Conservation (phyloP, 2,329 filamentous ascomycete species). For the Chaetomiaceae sp. region DNA sequence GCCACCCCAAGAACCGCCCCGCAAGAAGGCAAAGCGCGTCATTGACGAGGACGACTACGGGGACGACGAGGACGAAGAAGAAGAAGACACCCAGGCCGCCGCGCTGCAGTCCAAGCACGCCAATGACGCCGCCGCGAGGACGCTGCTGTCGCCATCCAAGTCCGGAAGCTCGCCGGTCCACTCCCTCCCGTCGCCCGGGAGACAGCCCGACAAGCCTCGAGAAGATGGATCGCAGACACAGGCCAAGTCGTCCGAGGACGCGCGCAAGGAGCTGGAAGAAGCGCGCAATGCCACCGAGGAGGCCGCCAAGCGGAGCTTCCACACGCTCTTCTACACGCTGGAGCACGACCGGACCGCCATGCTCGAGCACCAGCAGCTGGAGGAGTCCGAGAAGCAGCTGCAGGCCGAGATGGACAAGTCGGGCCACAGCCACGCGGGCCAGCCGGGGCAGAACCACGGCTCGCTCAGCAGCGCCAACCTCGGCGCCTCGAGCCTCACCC, state of each 20-base stretch:
- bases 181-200: conserved; percentile 58
- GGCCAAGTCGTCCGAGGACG: conserved; percentile 74
- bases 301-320: conserved; percentile 82
- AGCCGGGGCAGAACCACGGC: conserved; percentile 66
- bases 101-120: conserved; percentile 48
- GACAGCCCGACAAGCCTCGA: conserved; percentile 50
- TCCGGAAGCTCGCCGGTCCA: conserved; percentile 64
- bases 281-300: conserved; percentile 88
- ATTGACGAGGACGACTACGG: conserved; percentile 85
- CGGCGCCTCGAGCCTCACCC: conserved; percentile 88
- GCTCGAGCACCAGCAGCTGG: conserved; percentile 94
- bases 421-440: conserved; percentile 46
- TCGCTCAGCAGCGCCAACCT: conserved; percentile 91
- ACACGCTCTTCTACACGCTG: conserved; percentile 89
- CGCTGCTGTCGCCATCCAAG: conserved; percentile 64
- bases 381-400: conserved; percentile 93
- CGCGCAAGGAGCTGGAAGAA: conserved; percentile 88
- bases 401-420: conserved; percentile 88
- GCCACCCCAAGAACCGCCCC: conserved; percentile 55
- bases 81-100: conserved; percentile 59
- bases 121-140: conserved; percentile 49
- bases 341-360: conserved; percentile 95
- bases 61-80: conserved; percentile 73
- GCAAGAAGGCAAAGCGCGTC: conserved; percentile 70
- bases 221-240: conserved; percentile 48